Evolutionary conservation across 2,329 filamentous ascomycete genomes (phyloP), one percentile per base, ranked within the genome.

Genomic region (Pestalotiopsis sp.): DNA sequence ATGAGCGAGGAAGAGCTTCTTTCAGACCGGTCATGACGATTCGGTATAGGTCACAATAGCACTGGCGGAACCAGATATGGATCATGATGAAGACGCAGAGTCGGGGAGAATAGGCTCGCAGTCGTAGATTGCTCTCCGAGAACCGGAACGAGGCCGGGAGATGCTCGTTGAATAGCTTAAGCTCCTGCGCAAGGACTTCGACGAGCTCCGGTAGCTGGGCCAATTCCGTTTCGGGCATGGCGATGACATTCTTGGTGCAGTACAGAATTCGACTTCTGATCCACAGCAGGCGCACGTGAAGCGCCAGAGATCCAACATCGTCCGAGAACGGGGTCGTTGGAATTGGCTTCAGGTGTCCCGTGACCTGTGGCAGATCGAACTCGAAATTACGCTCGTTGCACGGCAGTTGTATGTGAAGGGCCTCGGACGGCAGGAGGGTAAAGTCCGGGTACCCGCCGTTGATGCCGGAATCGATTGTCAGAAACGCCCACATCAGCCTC

Each of bases 61-160:
- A 89, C 70, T 89, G 87, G 36, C 85, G 81, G 86, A 86, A 89
- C 85, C 84, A 87, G 9, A 89, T 80, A 70, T 89, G 87, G 11
- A 88, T 89, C 86, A 88, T 89, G 73, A 89, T 80, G 69, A 87
- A 89, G 57, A 87, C 85, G 69, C 86, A 87, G 4, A 89, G 81
- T 3, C 87, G 81, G 2, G 86, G 84, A 1, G 87, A 89, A 72
- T 89, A 89, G 2, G 86, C 85, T 5, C 87, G 83, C 27, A 89
- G 78, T 14, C 86, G 83, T 4, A 89, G 78, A 38, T 88, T 89
- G 70, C 81, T 85, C 70, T 89, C 86, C 12, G 86, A 88, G 75
- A 87, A 89, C 61, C 85, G 85, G 72, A 89, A 89, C 11, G 86
- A 88, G 0, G 83, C 79, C 1, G 87, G 87, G 4, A 89, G 76